Evolutionary conservation across 305 asterid genomes (phyloP), one percentile per base, ranked within the genome.

Genomic region (Ajuga reptans): DNA sequence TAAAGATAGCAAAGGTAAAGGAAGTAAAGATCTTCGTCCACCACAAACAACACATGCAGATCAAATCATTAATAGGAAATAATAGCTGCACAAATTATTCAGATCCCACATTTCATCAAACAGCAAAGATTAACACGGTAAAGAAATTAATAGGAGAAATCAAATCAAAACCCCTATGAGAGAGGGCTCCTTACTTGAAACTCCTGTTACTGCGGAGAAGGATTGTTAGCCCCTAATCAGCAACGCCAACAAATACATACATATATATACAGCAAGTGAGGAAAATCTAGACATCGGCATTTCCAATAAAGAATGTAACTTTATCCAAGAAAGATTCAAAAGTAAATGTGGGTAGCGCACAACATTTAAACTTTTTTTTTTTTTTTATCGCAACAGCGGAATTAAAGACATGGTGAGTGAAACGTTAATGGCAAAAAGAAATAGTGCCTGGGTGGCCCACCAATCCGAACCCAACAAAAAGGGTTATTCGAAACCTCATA

Each of bases 281-380:
- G 52, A 70, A 66, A 43, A 76, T 46, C 72, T 34, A 51, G 60
- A 43, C 60, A 57, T 42, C 68, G 34, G 79, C 36, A 63, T 75
- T 71, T 75, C 84, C 81, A 75, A 83, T 72, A 81, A 82, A 84
- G 84, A 68, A 75, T 24, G 60, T 1, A 69, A 70, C 75, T 77
- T 84, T 54, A 68, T 68, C 80, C 64, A 70, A 73, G 56, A 67
- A 80, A 64, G 3, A 10, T 47, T 24, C 52, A 61, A 46, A 62
- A 51, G 43, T 56, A 59, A 43, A 39, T 60, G 64, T n/a, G 60
- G 74, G 54, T 41, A 16, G 21, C 34, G 63, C 63, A 31, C 5
- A 36, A 43, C 31, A 53, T 55, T 24, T 37, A 24, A n/a, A n/a
- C n/a, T n/a, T n/a, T n/a, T n/a, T n/a, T n/a, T n/a, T n/a, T n/a